phyloP scores from a whole-genome alignment of 2,329 filamentous ascomycete species.

The Fusarium secorum region DNA sequence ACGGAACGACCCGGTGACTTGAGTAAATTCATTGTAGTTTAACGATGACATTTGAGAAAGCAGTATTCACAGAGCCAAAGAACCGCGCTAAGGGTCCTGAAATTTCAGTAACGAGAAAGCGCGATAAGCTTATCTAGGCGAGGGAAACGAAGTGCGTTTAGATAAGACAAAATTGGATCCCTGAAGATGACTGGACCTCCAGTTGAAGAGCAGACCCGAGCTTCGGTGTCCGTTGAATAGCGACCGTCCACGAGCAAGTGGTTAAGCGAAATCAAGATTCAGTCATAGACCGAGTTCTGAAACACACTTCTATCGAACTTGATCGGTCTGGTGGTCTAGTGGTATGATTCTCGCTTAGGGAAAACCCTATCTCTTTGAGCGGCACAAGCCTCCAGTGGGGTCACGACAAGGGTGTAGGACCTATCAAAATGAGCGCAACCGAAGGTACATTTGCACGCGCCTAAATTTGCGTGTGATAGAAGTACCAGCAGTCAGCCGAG shows the following conservation, averaged over 20 bases:
- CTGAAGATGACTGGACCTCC: neutral
- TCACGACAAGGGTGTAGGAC: too few species aligned
- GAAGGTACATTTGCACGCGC: too few species aligned
- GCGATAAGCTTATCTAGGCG: neutral
- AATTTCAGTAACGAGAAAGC: too few species aligned
- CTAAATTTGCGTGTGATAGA: too few species aligned
- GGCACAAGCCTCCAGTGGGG: too few species aligned
- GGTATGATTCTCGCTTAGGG: neutral
- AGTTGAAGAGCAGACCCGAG: neutral
- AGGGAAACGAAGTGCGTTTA: neutral
- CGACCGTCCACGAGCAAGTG: too few species aligned
- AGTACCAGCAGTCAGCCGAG: too few species aligned
- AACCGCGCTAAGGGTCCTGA: accelerated
- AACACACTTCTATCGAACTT: accelerated
- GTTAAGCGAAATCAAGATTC: accelerated
- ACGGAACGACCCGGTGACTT: accelerated
- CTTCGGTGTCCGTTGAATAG: neutral
- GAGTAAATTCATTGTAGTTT: neutral
- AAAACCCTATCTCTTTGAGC: neutral
- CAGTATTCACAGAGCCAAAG: accelerated
- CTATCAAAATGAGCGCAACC: too few species aligned
- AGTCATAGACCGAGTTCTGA: accelerated
- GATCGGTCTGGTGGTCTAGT: neutral
- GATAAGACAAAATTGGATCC: neutral
- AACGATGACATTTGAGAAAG: neutral